Evolutionary conservation across 495 filamentous ascomycete species (phyloP).

Genomic region (Cercophora scortea): DNA sequence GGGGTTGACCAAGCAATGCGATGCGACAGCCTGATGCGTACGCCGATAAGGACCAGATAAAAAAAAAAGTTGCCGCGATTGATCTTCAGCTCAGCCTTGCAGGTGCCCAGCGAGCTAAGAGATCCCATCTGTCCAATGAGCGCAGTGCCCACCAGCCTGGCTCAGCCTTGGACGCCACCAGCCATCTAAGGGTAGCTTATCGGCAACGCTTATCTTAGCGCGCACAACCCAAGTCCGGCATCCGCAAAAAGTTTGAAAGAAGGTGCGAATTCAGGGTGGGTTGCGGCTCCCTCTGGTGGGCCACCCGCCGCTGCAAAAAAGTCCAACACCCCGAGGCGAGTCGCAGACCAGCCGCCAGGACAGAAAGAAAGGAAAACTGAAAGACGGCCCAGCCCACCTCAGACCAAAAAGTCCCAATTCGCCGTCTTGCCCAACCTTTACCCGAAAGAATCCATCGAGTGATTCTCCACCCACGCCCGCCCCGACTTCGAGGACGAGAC

Average conservation of each 20-base stretch:
- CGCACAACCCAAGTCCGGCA: constrained; percentile 30
- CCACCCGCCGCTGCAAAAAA: background rate
- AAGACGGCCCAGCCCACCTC: too few species aligned
- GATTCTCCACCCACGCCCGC: too few species aligned
- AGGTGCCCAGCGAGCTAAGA: background rate
- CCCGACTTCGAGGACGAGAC: too few species aligned
- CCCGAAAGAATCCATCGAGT: too few species aligned
- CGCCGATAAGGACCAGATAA: too few species aligned
- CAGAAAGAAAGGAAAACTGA: too few species aligned
- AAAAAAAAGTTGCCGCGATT: constrained; percentile 6
- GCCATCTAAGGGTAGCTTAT: constrained; percentile 14
- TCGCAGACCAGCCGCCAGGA: too few species aligned
- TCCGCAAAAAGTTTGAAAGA: constrained; percentile 24
- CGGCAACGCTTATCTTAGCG: constrained; percentile 27
- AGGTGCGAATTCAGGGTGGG: constrained; percentile 14
- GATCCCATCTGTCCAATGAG: background rate
- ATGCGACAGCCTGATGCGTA: too few species aligned
- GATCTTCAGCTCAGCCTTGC: background rate
- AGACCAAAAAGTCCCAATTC: too few species aligned
- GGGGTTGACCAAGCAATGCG: too few species aligned
- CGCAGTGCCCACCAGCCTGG: background rate
- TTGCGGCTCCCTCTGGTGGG: background rate
- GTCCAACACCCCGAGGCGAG: background rate
- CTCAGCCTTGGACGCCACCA: constrained; percentile 17
- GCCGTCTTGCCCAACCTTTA: too few species aligned